phyloP scores from a whole-genome alignment of 2,329 filamentous ascomycete species.

The Beauveria australis region DNA sequence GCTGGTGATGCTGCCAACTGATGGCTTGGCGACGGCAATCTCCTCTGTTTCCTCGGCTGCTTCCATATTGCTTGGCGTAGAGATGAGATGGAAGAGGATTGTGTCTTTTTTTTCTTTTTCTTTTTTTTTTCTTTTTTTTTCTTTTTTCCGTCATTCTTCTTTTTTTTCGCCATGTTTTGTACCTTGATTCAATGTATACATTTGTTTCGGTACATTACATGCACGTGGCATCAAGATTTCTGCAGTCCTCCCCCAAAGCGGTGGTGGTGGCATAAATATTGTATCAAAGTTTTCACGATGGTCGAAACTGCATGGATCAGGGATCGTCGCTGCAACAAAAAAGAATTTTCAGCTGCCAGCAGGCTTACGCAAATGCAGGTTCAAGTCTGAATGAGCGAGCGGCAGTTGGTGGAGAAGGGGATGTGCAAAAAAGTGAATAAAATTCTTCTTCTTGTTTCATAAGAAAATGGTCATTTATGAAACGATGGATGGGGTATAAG shows the following conservation, averaged over 20 bases:
- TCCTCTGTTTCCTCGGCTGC: not conserved
- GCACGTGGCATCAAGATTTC: not conserved
- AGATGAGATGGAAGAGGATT: not conserved
- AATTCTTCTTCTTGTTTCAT: not conserved
- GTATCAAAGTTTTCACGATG: too few relatives aligned
- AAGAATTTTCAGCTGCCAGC: not conserved
- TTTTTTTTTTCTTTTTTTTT: too few relatives aligned
- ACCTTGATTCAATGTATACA: too few relatives aligned
- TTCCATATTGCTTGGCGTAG: slow-evolving; percentile 6
- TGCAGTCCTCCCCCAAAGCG: not conserved
- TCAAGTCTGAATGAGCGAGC: not conserved
- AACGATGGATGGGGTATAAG: not conserved
- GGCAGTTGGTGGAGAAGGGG: not conserved
- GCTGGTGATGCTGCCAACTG: not conserved
- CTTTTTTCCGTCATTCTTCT: too few relatives aligned
- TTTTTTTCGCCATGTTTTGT: too few relatives aligned
- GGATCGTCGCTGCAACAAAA: not conserved
- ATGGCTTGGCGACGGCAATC: slow-evolving; percentile 5
- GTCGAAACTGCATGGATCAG: not conserved
- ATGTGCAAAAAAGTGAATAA: not conserved
- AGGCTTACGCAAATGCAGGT: not conserved
- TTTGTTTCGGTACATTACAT: not conserved
- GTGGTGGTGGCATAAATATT: too few relatives aligned
- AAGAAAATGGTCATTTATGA: not conserved
- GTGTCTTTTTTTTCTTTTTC: too few relatives aligned